phyloP scores from a whole-genome alignment of 2,329 filamentous ascomycete species.

The Ilyonectria sp. region DNA sequence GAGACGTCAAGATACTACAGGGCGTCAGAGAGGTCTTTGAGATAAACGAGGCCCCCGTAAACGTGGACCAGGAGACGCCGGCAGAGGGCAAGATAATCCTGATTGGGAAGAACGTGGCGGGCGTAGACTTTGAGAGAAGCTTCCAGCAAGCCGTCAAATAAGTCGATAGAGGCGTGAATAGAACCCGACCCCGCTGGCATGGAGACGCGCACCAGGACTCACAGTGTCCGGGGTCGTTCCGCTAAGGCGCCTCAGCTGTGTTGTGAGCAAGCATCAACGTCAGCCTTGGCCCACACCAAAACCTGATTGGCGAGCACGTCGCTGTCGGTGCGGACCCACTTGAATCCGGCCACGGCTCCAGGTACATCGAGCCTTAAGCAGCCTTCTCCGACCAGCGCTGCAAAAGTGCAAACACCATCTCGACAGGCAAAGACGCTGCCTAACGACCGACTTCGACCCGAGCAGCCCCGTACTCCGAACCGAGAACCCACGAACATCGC shows the following conservation, averaged over 20 bases:
- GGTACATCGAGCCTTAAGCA: slow-evolving; percentile 42
- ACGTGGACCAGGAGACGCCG: slow-evolving; percentile 49
- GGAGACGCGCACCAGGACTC: background rate
- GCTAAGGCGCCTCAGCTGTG: background rate
- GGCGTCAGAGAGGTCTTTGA: slow-evolving; percentile 96
- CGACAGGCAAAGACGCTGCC: slow-evolving; percentile 44
- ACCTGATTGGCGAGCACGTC: slow-evolving; percentile 48
- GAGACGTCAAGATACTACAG: slow-evolving; percentile 83
- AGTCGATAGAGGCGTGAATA: slow-evolving; percentile 10
- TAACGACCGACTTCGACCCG: slow-evolving; percentile 37
- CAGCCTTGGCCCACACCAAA: slow-evolving; percentile 41
- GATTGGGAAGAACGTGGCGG: slow-evolving; percentile 71
- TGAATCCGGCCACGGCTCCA: slow-evolving; percentile 53
- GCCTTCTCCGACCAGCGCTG: slow-evolving; percentile 48
- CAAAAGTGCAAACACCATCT: slow-evolving; percentile 42
- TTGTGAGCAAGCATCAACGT: slow-evolving; percentile 23
- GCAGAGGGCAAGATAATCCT: slow-evolving; percentile 72
- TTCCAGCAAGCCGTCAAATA: slow-evolving; percentile 50
- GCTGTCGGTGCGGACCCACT: slow-evolving; percentile 57
- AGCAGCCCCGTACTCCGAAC: slow-evolving; percentile 35
- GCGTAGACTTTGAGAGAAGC: slow-evolving; percentile 67
- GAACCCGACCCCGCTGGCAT: background rate
- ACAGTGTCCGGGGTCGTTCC: background rate
- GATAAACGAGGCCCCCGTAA: slow-evolving; percentile 76
- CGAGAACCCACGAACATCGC: slow-evolving; percentile 32